Percentiles rank a stretch among this genome's conserved stretches.
Evolutionary conservation across 2,329 filamentous ascomycete species (phyloP).

Genomic region (Setomelanomma holmii): DNA sequence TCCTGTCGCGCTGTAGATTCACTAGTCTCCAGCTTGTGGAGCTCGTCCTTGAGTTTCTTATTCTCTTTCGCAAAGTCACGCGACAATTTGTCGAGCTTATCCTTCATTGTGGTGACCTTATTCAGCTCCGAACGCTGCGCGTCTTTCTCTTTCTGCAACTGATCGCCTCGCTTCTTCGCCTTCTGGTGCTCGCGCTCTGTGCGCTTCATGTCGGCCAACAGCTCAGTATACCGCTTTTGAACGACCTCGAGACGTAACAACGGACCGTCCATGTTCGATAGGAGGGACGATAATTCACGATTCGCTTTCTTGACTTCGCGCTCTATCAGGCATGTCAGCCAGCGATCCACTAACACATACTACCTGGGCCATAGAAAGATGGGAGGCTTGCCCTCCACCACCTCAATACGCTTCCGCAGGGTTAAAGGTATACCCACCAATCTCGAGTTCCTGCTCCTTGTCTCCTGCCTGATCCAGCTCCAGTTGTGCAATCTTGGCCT

Average conservation of each 20-base stretch:
- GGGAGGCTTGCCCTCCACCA: slow-evolving; percentile 5
- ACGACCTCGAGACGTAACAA: slow-evolving; percentile 90
- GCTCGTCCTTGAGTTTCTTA: slow-evolving; percentile 96
- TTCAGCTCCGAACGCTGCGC: slow-evolving; percentile 84
- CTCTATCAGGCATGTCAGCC: slow-evolving; percentile 63
- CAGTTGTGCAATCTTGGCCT: slow-evolving; percentile 92
- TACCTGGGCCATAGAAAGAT: slow-evolving; percentile 7
- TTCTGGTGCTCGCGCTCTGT: slow-evolving; percentile 93
- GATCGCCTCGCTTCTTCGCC: slow-evolving; percentile 93
- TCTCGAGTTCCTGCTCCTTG: slow-evolving; percentile 94
- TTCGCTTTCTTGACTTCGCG: slow-evolving; percentile 94
- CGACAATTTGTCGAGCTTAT: slow-evolving; percentile 96
- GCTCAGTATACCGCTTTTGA: slow-evolving; percentile 88
- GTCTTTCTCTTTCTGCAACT: slow-evolving; percentile 96
- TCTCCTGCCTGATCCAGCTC: slow-evolving; percentile 92
- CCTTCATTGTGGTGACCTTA: slow-evolving; percentile 89
- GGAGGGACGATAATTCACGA: slow-evolving; percentile 84
- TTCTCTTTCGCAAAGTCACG: slow-evolving; percentile 95
- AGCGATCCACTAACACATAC: slow-evolving; percentile 11
- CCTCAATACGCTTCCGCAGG: slow-evolving; percentile 3
- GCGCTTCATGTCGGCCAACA: slow-evolving; percentile 93
- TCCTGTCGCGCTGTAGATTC: slow-evolving; percentile 83
- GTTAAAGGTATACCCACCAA: slow-evolving; percentile 65
- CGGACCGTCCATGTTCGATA: slow-evolving; percentile 87
- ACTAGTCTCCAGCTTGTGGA: slow-evolving; percentile 82